Conservation (phyloP, 108 stramenopile species). For the Aurantiochytrium sp. region DNA sequence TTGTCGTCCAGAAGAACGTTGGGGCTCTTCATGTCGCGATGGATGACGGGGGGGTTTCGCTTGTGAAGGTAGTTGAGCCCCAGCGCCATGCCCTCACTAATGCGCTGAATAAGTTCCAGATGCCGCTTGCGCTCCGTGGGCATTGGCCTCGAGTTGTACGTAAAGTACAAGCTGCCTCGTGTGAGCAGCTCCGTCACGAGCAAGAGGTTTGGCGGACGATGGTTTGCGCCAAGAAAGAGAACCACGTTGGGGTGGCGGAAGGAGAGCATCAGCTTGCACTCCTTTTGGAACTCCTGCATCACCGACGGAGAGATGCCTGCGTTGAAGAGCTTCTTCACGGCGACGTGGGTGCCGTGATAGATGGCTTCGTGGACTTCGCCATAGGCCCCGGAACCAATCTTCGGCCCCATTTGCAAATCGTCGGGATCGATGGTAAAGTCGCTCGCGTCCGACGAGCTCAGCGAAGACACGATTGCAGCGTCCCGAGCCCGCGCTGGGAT, state of each 20-base stretch:
- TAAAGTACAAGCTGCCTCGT: neutral
- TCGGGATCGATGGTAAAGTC: neutral
- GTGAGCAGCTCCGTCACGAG: slow-evolving; percentile 46
- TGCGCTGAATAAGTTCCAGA: neutral
- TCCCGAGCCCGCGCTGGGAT: neutral
- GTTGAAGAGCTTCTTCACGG: neutral
- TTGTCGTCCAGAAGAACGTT: slow-evolving; percentile 79
- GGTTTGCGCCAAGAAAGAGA: slow-evolving; percentile 38
- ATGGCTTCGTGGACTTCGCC: neutral
- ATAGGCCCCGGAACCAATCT: neutral
- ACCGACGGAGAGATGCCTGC: neutral
- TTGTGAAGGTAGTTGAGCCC: slow-evolving; percentile 51
- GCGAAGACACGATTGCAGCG: no score
- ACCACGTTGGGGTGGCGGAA: slow-evolving; percentile 52
- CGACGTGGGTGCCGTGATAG: slow-evolving; percentile 17
- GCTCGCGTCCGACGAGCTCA: neutral
- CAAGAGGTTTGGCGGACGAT: slow-evolving; percentile 30
- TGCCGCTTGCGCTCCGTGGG: neutral
- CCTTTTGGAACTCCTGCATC: slow-evolving; percentile 30
- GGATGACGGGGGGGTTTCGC: slow-evolving; percentile 46
- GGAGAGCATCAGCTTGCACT: slow-evolving; percentile 38
- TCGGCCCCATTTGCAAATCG: neutral
- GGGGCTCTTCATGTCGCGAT: slow-evolving; percentile 73
- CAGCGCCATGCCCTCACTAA: slow-evolving; percentile 41
- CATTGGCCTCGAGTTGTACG: neutral